Base-by-base conservation (phyloP, 1,139 yeast species). In the Blastobotrys petasosporus region DNA sequence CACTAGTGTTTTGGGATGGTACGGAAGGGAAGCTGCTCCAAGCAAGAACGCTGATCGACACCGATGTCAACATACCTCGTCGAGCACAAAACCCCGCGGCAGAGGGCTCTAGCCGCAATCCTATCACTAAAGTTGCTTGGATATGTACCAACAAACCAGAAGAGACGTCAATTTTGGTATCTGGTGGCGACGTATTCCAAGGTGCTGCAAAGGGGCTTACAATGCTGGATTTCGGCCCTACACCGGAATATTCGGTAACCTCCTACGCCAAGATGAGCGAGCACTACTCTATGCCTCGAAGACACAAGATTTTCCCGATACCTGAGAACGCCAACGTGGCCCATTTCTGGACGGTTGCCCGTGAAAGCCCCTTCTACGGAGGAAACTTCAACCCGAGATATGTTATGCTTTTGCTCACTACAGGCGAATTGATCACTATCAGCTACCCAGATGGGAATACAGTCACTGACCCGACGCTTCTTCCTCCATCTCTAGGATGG, bases 1-100 rank as follows among this genome's bases (percentile, higher is more conserved):
- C 94, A 0, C 59, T 94, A 39, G 95, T 79, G 4, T 92, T 92
- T 58, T 94, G 97, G 97, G 98, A 92, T 64, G 82, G 86, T 0
- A 74, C 79, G 33, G 81, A 82, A 36, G 95, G 94, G 0, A 77
- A 77, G 11, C 66, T 82, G 39, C 69, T 92, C 6, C 82, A 81
- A 47, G 90, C 96, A 0, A 75, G 97, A 55, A 77, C 86, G 1
- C 55, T 85, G 6, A 74, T 76, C 49, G 94, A 85, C 44, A 70
- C 79, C 3, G 76, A 79, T 47, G 76, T 87, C 23, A 81, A 87
- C 57, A 62, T 67, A 25, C 82, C 85, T 56, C 49, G 59, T 7
- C 42, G 50, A 12, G 33, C 48, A 32, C 34, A 51, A 30, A 20
- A 39, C 37, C 31, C 37, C 49, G 34, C 42, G 20, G 44, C 43